These are phyloP conservation scores for Colletotrichum sp. DNA, from an alignment of 2,329 filamentous ascomycete species.

Conservation along the genomic window DNA sequence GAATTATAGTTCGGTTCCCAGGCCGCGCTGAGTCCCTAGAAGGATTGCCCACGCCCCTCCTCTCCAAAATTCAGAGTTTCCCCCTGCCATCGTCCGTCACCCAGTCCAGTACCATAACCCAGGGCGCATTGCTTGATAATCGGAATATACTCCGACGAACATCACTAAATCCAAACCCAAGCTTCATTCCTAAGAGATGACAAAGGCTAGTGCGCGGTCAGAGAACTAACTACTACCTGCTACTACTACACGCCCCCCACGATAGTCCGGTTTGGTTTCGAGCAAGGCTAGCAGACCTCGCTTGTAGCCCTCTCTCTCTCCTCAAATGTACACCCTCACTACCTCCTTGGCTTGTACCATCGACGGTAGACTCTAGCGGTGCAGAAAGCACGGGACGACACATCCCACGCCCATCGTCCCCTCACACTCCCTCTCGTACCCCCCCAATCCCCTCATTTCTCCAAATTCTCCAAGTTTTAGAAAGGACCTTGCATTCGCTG, in stretches of 20 bases:
- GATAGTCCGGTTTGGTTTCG: background rate
- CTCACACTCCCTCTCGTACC: background rate
- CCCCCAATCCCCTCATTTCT: background rate
- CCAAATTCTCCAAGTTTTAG: background rate
- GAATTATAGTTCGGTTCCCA: slow-evolving; percentile 2
- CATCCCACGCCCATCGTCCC: background rate
- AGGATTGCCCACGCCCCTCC: background rate
- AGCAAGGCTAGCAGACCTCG: background rate
- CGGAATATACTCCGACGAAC: background rate
- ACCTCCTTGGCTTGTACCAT: background rate
- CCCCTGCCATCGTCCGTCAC: background rate
- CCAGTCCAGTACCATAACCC: background rate
- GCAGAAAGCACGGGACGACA: background rate
- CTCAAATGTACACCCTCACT: background rate
- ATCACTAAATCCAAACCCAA: background rate
- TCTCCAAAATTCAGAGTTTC: background rate
- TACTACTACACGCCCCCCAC: background rate
- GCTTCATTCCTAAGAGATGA: background rate
- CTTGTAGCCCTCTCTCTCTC: background rate
- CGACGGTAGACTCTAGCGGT: background rate
- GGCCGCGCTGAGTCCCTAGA: background rate
- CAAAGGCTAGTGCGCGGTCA: background rate
- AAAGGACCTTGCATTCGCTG: background rate
- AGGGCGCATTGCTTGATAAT: background rate
- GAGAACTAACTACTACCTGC: background rate